Evolutionary conservation across 2,329 filamentous ascomycete species (phyloP), one percentile per base, ranked within the genome.

Genomic region (Sphaerulina populicola): DNA sequence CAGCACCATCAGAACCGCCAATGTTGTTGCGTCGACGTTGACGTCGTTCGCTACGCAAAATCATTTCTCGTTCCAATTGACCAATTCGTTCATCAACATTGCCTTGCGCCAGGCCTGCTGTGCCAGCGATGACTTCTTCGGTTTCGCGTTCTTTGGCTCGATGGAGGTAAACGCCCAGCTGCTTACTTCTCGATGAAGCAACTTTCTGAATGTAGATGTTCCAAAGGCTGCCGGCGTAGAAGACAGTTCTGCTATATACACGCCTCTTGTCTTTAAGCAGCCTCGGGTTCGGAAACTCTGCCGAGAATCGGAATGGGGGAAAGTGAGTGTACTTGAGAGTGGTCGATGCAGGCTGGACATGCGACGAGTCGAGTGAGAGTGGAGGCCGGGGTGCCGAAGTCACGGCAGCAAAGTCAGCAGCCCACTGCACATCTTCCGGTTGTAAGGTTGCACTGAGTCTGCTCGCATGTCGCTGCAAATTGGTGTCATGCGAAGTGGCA

Each of bases 161-260:
- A 58, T 81, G 77, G 3, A 81, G 68, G 55, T 81, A 81, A 4
- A 81, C 77, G 11, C 77, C 78, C 1, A 81, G 69, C 58, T 81
- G 77, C 9, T 77, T 74, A 47, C 72, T 76, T 56, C 78, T 78
- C 1, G 72, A 70, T 0, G 74, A 76, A 7, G 74, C 72, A 2
- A 79, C 74, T 53, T 79, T 78, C 58, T 80, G 78, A 9, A 81
- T 79, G 62, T 80, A 81, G n/a, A 81, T 76, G 57, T 81, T 81
- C 78, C 78, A 81, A 12, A 79, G 65, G 14, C 72, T 76, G 2
- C 78, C 78, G 3, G 77, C 77, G 53, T 81, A 81, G 59, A 78
- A 80, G 4, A 80, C 76, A 2, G 77, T 80, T 30, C 76, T 72
- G 9, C 74, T 77, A 61, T 80, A 80, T 7, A 80, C 74, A 0